Evolutionary conservation across 768 basidiomycete species (phyloP), one percentile per base, ranked within the genome.

Genomic region (Cyathus striatus): DNA sequence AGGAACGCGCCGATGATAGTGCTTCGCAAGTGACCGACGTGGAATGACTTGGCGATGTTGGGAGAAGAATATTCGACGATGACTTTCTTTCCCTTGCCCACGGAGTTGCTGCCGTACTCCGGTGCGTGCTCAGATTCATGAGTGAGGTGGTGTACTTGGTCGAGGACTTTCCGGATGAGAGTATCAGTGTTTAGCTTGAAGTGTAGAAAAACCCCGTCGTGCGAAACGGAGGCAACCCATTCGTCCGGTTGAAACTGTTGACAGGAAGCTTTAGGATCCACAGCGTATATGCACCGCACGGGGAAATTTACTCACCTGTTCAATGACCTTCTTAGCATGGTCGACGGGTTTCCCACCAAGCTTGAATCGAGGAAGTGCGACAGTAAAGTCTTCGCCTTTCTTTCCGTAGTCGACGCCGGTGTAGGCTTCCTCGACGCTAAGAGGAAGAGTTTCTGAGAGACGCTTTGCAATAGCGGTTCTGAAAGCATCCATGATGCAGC

Each of bases 1-100:
- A 97, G 64, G 70, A 96, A 96, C 0, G 90, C 86, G n/a, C 95
- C 95, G 57, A 98, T 95, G 61, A 99, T 99, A n/a, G 95, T 99
- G 42, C 90, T 93, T 27, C 95, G 79, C 46, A 98, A 67, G 64
- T 98, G 95, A 12, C 95, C 96, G 41, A 96, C 93, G 53, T 99
- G 95, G 79, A 98, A 98, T 4, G 86, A 86, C 61, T 99, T 99
- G 16, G 95, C 95, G 52, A 98, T 97, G 58, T 99, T 98, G 13
- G 94, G 94, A 2, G 89, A 90, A 1, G 92, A 96, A 64, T 90
- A 98, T 63, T 98, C 95, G 55, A 95, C 75, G 51, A 95, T 61
- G 47, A 88, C 66, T 39, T 79, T 89, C 67, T 96, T 93, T 9
- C 92, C 92, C 35, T 75, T 70, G 4, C 90, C 91, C 3, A 70